Evolutionary conservation across 1,284 basidiomycete genomes (phyloP), one percentile per base, ranked within the genome.

Genomic region (Sparassis latifolia): DNA sequence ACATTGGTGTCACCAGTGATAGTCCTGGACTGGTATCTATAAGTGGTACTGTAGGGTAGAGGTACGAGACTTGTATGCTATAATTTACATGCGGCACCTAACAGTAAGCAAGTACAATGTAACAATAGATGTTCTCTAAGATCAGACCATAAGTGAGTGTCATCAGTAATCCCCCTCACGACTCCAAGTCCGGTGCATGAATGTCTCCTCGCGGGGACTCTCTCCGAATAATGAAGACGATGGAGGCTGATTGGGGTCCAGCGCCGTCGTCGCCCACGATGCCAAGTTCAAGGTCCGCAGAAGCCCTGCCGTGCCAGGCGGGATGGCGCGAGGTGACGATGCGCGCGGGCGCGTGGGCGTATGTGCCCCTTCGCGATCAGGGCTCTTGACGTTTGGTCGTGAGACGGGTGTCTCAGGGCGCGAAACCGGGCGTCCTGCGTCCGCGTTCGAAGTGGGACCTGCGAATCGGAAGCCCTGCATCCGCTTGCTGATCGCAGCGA

Each of bases 401-500:
- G 59, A 45, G 12, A 51, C 47, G 2, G 56, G 52, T 1, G 56
- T 52, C 39, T 57, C 55, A 1, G 58, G 51, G 28, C 60, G 43
- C 31, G 59, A 54, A 10, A 37, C 10, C 3, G 45, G 28, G 29
- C 32, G 54, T 42, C 30, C 48, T 3, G 52, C 46, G 5, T 35
- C 44, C 28, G 51, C 31, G 28, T 48, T 51, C 7, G 56, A 42
- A n/a, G 49, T 37, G 2, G 56, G 50, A 38, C 49, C 55, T 28
- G 58, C 58, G 41, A 64, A 55, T 20, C 65, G 58, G 59, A 65
- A 62, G 53, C 67, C 76, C 61, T 78, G 74, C 54, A 82, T 70
- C n/a, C 69, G 77, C 58, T 73, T 67, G 52, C 75, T 76, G 28
- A 82, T 62, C 1, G 77, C 72, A 53, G 77, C 73, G 31, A 82